Percentiles rank a stretch among this genome's conserved stretches.
Conservation (phyloP, 2,329 filamentous ascomycete species). For the Phaeosphaeriaceae sp. region DNA sequence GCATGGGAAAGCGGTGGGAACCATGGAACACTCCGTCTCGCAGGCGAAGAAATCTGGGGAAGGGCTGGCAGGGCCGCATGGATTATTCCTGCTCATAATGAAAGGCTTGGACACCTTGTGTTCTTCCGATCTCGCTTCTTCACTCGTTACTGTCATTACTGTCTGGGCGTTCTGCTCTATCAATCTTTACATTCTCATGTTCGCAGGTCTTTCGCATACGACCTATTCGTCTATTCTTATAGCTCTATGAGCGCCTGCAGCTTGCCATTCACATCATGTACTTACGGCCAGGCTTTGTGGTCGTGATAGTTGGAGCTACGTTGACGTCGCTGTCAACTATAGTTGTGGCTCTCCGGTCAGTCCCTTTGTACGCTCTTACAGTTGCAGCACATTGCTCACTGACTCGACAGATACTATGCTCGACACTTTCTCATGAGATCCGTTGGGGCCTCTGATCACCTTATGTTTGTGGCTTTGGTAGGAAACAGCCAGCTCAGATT, state of each 20-base stretch:
- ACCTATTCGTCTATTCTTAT: slow-evolving; percentile 2
- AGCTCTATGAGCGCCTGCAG: not conserved
- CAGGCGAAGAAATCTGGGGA: slow-evolving; percentile 27
- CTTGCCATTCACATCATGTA: slow-evolving; percentile 26
- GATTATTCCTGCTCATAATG: slow-evolving; percentile 14
- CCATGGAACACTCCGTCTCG: slow-evolving; percentile 19
- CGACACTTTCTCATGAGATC: slow-evolving; percentile 42
- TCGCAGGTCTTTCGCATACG: not conserved
- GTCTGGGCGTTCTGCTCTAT: slow-evolving; percentile 5
- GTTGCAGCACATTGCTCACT: slow-evolving; percentile 2
- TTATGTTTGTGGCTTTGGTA: slow-evolving; percentile 44
- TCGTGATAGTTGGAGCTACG: slow-evolving; percentile 43
- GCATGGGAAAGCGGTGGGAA: slow-evolving; percentile 19
- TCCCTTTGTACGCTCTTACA: not conserved
- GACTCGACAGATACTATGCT: slow-evolving; percentile 39
- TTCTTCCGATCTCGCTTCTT: slow-evolving; percentile 12
- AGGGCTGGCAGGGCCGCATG: slow-evolving; percentile 21
- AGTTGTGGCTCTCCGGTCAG: slow-evolving; percentile 40
- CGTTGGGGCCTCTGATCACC: slow-evolving; percentile 40
- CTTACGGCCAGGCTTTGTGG: slow-evolving; percentile 40
- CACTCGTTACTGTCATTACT: slow-evolving; percentile 9
- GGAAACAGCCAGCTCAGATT: slow-evolving; percentile 4
- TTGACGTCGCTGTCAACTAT: slow-evolving; percentile 46
- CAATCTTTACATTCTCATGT: slow-evolving; percentile 3
- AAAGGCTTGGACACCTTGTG: slow-evolving; percentile 8